Conservation (phyloP, 306 rosid species). For the Calophaca sinica region DNA sequence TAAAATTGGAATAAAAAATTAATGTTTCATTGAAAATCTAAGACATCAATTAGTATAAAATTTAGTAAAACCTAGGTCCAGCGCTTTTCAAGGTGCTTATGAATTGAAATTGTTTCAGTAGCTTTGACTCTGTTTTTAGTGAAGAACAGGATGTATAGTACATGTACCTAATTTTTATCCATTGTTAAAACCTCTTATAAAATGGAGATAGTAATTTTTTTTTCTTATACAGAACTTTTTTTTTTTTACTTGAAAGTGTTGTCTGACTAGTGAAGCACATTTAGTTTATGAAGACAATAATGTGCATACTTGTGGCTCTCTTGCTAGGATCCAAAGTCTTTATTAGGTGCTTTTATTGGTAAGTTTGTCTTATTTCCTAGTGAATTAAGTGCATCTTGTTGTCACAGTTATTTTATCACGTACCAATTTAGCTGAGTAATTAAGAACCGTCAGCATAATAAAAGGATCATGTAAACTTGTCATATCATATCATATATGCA, state of each 20-base stretch:
- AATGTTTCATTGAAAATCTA: no score
- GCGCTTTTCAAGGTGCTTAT: no score
- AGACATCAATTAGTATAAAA: no score
- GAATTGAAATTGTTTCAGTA: no score
- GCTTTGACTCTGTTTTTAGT: no score
- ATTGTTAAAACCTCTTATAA: no score
- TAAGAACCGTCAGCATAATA: slow-evolving; percentile 3
- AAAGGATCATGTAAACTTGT: slow-evolving; percentile 10
- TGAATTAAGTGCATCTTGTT: slow-evolving; percentile 13
- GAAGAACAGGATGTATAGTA: no score
- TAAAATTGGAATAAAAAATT: no score
- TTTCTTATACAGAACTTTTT: background rate
- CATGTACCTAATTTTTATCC: no score
- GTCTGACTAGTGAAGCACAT: background rate
- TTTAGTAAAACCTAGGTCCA: no score
- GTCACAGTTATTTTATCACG: background rate
- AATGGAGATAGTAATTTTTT: no score
- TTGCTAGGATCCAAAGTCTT: background rate
- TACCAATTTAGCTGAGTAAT: background rate
- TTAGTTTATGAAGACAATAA: slow-evolving; percentile 1
- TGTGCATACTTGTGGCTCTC: background rate
- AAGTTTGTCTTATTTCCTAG: background rate
- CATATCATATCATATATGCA: background rate
- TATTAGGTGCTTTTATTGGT: background rate
- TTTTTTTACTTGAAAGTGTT: background rate